Evolutionary conservation across 2,329 filamentous ascomycete genomes (phyloP), one percentile per base, ranked within the genome.

Genomic region (Pezicula neosporulosa): DNA sequence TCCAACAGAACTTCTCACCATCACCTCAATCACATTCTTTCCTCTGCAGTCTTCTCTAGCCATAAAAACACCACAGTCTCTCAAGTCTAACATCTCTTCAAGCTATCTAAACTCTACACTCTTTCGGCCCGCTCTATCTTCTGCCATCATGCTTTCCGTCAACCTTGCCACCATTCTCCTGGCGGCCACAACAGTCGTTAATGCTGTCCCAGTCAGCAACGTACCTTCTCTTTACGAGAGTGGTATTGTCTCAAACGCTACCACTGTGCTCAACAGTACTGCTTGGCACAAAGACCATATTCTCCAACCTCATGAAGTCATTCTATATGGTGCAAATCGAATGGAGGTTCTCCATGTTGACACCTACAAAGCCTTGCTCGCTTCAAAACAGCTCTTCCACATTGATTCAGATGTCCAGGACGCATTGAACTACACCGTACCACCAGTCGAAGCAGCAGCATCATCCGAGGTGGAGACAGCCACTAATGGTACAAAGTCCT

Each of bases 261-360:
- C 12, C 21, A 44, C 19, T 13, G 27, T 27, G 9, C 10, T 30
- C 27, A 44, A 44, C 15, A 30, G 42, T 21, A 44, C 42, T 16
- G 27, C 42, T 28, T 30, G 21, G 19, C 42, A 30, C n/a, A 15
- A 15, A 33, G 27, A 18, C 27, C 19, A 35, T 33, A 10, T 37
- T 27, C 33, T 47, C 9, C 15, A 47, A 19, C 30, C 45, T n/a
- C 5, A 47, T 28, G 45, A 47, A 47, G 45, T 47, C 5, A 37
- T 47, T 19, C 33, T 47, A 16, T 47, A 19, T 7, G 45, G 45
- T 12, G 15, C 27, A 6, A 30, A 28, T n/a, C 45, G 45, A 8
- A 37, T 38, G 33, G 45, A 47, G 27, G 35, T 47, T 38, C 12
- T 47, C 15, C 33, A 47, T n/a, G 33, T 19, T 5, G 33, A 27